Conservation (phyloP, 768 basidiomycete genomes). For the Tylopilus vinaceipallidus region DNA sequence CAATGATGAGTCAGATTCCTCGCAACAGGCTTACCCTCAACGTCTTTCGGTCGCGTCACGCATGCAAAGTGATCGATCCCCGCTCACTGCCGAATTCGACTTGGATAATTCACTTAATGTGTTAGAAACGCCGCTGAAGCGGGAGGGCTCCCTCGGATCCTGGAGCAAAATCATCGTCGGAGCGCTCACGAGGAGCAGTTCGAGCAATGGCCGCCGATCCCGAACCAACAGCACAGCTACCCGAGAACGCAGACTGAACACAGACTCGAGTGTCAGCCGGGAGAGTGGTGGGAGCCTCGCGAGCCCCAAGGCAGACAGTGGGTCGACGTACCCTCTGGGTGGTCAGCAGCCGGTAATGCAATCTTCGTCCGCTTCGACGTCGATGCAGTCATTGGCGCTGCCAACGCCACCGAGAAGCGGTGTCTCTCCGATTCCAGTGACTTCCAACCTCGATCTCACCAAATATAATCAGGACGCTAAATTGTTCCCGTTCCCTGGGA, state of each 20-base stretch:
- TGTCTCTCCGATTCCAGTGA: constrained; percentile 76
- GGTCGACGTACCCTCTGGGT: constrained; percentile 38
- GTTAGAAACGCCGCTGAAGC: constrained; percentile 51
- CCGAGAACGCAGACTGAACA: constrained; percentile 64
- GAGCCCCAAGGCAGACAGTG: constrained; percentile 58
- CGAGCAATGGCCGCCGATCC: constrained; percentile 69
- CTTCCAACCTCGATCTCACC: constrained; percentile 64
- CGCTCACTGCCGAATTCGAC: constrained; percentile 46
- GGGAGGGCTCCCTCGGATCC: constrained; percentile 53
- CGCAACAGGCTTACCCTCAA: constrained; percentile 51
- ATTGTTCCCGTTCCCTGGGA: constrained; percentile 87
- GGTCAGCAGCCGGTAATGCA: constrained; percentile 54
- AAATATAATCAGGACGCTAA: constrained; percentile 72
- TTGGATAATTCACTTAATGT: constrained; percentile 46
- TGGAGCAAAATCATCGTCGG: constrained; percentile 72
- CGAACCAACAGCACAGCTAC: constrained; percentile 74
- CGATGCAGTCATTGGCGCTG: constrained; percentile 59
- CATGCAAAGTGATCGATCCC: constrained; percentile 59
- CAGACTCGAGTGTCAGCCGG: constrained; percentile 69
- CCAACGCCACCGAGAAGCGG: constrained; percentile 53
- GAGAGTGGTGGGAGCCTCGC: constrained; percentile 75
- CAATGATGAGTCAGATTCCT: constrained; percentile 50
- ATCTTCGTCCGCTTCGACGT: constrained; percentile 65
- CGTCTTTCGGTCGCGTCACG: constrained; percentile 63
- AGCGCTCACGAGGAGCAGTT: constrained; percentile 63